Conservation (phyloP, 495 filamentous ascomycete species). For the Lepraria neglecta region DNA sequence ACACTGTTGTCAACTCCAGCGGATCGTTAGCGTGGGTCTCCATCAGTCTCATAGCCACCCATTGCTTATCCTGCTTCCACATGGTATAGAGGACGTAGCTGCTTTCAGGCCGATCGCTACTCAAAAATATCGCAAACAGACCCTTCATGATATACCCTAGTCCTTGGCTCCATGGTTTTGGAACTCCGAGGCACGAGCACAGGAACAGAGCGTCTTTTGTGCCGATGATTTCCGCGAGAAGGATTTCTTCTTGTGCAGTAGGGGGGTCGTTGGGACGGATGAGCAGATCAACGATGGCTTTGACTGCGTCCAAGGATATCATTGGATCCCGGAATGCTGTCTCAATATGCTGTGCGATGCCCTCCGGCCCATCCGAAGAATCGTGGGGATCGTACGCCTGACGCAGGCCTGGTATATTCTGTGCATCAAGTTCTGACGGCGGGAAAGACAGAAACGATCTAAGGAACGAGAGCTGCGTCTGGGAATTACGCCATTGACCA, state of each 20-base stretch:
- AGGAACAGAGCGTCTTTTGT: slow-evolving; percentile 69
- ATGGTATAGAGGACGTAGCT: slow-evolving; percentile 81
- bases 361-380: slow-evolving; percentile 64
- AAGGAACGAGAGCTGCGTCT: slow-evolving; percentile 86
- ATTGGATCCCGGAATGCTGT: slow-evolving; percentile 77
- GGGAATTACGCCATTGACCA: slow-evolving; percentile 75
- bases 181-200: slow-evolving; percentile 64
- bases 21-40: slow-evolving; percentile 73
- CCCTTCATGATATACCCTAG: slow-evolving; percentile 58
- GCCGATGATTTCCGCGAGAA: slow-evolving; percentile 59
- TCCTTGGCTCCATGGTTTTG: slow-evolving; percentile 56
- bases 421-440: slow-evolving; percentile 70
- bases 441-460: slow-evolving; percentile 67
- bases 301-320: slow-evolving; percentile 79
- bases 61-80: slow-evolving; percentile 80
- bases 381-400: slow-evolving; percentile 69
- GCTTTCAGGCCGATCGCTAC: slow-evolving; percentile 59
- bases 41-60: slow-evolving; percentile 71
- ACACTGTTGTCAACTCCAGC: slow-evolving; percentile 66
- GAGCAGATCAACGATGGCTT: slow-evolving; percentile 67
- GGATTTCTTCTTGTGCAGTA: slow-evolving; percentile 29
- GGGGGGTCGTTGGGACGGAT: slow-evolving; percentile 37
- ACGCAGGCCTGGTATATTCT: slow-evolving; percentile 72
- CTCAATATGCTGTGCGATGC: slow-evolving; percentile 62
- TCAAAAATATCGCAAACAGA: slow-evolving; percentile 55